Evolutionary conservation across 306 rosid species (phyloP).

Genomic region (Pyrus pyrifolia): DNA sequence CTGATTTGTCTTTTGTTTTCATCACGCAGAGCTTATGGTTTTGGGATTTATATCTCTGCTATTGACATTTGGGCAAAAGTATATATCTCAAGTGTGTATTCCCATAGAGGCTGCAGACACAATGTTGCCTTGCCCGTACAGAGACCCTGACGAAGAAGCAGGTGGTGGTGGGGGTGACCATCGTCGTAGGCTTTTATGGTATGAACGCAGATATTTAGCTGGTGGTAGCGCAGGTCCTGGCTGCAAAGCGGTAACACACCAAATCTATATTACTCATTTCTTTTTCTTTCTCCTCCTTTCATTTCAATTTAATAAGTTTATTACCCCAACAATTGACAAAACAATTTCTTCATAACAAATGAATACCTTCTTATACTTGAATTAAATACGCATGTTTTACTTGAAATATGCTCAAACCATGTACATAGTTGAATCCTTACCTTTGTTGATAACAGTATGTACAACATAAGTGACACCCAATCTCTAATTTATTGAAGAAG

Average conservation of each 20-base stretch:
- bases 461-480: too few relatives aligned
- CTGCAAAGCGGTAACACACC: conserved; percentile 33
- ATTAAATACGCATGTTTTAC: too few relatives aligned
- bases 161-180: conserved; percentile 9
- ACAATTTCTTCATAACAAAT: too few relatives aligned
- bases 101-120: conserved; percentile 33
- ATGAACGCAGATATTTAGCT: conserved; percentile 55
- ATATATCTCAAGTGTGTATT: conserved; percentile 54
- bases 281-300: background rate
- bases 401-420: too few relatives aligned
- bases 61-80: conserved; percentile 77
- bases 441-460: too few relatives aligned
- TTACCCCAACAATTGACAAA: too few relatives aligned
- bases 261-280: background rate
- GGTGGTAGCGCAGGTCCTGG: conserved; percentile 1
- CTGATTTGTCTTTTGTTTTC: background rate
- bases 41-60: conserved; percentile 87
- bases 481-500: too few relatives aligned
- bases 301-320: too few relatives aligned
- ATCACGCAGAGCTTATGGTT: conserved; percentile 84
- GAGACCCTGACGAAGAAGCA: background rate
- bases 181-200: conserved; percentile 60
- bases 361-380: too few relatives aligned
- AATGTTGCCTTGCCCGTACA: conserved; percentile 71
- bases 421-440: too few relatives aligned